Percentiles rank a stretch among this genome's conserved stretches.
phyloP scores from a whole-genome alignment of 768 basidiomycete species.

The Boletus patriciae region DNA sequence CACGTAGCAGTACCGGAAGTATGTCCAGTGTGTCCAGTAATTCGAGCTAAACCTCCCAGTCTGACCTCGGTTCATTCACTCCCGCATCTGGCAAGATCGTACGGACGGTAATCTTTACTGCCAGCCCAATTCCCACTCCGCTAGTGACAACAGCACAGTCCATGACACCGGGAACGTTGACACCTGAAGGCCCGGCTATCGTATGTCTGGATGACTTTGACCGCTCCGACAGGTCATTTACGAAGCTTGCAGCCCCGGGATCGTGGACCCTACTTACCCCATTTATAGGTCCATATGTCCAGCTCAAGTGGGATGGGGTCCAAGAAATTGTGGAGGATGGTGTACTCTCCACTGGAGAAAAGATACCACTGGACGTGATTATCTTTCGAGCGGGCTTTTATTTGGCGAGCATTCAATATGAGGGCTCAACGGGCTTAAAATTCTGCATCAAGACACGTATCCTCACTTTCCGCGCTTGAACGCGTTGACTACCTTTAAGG shows the following conservation, averaged over 20 bases:
- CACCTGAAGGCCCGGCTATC: neutral
- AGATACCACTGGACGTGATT: neutral
- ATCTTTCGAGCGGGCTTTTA: constrained; percentile 8
- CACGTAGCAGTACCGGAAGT: neutral
- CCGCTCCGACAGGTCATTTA: neutral
- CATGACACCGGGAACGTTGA: neutral
- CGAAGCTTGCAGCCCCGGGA: constrained; percentile 42
- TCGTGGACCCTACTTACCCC: constrained; percentile 40
- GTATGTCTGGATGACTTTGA: neutral
- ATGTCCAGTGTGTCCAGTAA: neutral
- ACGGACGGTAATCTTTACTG: neutral
- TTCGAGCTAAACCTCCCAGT: neutral
- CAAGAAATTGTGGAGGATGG: neutral
- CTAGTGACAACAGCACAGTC: neutral
- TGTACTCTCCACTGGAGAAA: neutral
- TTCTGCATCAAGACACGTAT: neutral
- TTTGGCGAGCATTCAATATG: neutral
- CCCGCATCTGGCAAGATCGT: neutral
- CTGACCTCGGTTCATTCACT: constrained; percentile 3
- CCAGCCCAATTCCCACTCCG: no score
- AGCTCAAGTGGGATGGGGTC: constrained; percentile 33
- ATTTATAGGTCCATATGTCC: constrained; percentile 50
- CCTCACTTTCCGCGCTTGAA: neutral
- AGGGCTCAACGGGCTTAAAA: no score
- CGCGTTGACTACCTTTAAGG: neutral